Evolutionary conservation across 2,329 filamentous ascomycete genomes (phyloP), one percentile per base, ranked within the genome.

Genomic region (Venturia asperata): DNA sequence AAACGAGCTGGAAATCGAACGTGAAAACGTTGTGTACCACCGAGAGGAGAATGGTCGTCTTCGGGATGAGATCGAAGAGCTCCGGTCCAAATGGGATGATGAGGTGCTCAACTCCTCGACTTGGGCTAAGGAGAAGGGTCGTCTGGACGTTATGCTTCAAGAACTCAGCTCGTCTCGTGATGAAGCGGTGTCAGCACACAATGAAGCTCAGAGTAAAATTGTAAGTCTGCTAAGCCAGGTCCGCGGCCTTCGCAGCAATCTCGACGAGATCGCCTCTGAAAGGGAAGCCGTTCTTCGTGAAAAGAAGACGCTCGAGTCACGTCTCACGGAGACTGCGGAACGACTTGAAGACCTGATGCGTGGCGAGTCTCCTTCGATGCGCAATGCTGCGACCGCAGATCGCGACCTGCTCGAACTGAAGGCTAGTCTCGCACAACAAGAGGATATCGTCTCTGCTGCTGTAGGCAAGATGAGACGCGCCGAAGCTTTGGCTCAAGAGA

Each of bases 381-480:
- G 93, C 64, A 92, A 95, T 72, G 92, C 92, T 10, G 94, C 94
- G 34, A 88, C 85, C 69, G 88, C 92, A 72, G 93, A 97, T 77
- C 90, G 88, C 71, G 90, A 96, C 75, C 83, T 97, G 30, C 82
- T 99, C 6, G 91, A 96, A 67, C 84, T 99, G 68, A 96, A 94
- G 78, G 89, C 91, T 11, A 87, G 83, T 69, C 83, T 97, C 42
- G 93, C 93, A 4, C 92, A 96, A 72, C 91, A 97, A 72, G 91
- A 97, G 77, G 93, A 99, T 73, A 87, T 97, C 66, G 90, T 92
- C 13, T 85, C 89, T 0, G 93, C 94, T 3, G 93, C 93, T 0
- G 88, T 97, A 49, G 93, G 94, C 72, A 97, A 97, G 81, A 99
- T 99, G 94, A 86, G 93, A 65, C 87, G 93, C 30, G 91, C 94